These are phyloP conservation scores for Drechslerella dactyloides DNA, from an alignment of 2,329 filamentous ascomycete genomes.

Conservation along the genomic window DNA sequence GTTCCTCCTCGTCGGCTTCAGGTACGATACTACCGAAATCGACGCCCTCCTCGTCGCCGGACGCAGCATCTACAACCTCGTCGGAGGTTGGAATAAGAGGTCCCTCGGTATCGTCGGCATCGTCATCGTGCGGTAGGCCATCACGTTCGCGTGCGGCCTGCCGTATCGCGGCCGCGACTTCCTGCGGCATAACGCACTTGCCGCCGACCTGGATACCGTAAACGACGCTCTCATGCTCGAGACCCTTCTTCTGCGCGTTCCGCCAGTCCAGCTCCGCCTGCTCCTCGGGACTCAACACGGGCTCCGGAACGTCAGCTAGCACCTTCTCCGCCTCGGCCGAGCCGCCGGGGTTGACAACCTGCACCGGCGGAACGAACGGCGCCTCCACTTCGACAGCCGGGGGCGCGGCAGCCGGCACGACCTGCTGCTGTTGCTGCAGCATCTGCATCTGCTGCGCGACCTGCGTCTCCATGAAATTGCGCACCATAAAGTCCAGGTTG, in stretches of 20 bases:
- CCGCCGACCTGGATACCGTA: conserved; percentile 48
- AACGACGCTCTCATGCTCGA: conserved; percentile 37
- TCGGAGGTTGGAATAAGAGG: too few relatives aligned
- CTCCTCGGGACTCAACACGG: conserved; percentile 15
- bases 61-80: not conserved
- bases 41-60: not conserved
- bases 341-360: conserved; percentile 15
- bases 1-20: conserved; percentile 9
- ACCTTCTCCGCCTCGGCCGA: conserved; percentile 18
- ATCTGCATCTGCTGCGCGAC: conserved; percentile 35
- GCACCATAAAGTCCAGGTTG: conserved; percentile 40
- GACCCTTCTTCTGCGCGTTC: conserved; percentile 30
- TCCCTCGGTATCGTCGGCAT: conserved; percentile 3
- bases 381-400: not conserved
- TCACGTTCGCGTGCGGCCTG: conserved; percentile 30
- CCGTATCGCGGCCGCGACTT: conserved; percentile 43
- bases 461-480: conserved; percentile 42
- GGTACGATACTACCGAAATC: conserved; percentile 6
- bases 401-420: conserved; percentile 7
- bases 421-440: conserved; percentile 35
- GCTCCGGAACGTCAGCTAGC: not conserved
- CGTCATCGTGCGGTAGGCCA: not conserved
- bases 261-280: conserved; percentile 31
- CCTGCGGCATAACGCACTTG: conserved; percentile 42
- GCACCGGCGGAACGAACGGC: conserved; percentile 19